Evolutionary conservation across 2,329 filamentous ascomycete genomes (phyloP), one percentile per base, ranked within the genome.

Genomic region (Aspergillus pseudotamarii): DNA sequence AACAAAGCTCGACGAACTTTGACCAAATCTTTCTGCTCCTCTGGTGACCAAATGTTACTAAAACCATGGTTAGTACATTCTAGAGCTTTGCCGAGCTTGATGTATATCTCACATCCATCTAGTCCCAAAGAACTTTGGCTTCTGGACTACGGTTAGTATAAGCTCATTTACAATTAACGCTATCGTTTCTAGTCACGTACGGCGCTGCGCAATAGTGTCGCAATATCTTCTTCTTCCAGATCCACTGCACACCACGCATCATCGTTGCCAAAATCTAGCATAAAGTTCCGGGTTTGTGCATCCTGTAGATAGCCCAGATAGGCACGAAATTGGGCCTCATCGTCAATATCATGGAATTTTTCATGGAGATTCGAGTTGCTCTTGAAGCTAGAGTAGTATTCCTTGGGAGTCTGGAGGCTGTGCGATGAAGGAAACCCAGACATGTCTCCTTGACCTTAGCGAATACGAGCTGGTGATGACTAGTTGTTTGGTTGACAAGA

Each of bases 31-130:
- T 79, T 80, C 69, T 92, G 89, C 21, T 77, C 75, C 69, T 87
- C 85, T 0, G 90, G 90, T 54, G 86, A 83, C 88, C 89, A 93
- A 30, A 93, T 84, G 66, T 93, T 91, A 68, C 86, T 89, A 65
- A 3, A 4, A 32, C 41, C 46, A 56, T 58, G 34, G 56, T 54
- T 23, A 71, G 50, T 59, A 46, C 59, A 12, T 62, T 54, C 58
- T 50, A 16, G 45, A 9, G 46, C 19, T 4, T 34, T 19, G 11
- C 32, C 14, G 32, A 23, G 19, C 16, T 4, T 38, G n/a, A 14
- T 26, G 19, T 61, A 14, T 23, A 63, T 71, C 86, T 74, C 78
- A 88, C 86, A 93, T 91, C 91, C 91, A 93, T 75, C 90, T 83
- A 4, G 90, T 88, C 64, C 81, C 83, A 53, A 83, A 77, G 56